phyloP scores from a whole-genome alignment of 176 grass and related monocot species.

The Oryza rufipogon region DNA sequence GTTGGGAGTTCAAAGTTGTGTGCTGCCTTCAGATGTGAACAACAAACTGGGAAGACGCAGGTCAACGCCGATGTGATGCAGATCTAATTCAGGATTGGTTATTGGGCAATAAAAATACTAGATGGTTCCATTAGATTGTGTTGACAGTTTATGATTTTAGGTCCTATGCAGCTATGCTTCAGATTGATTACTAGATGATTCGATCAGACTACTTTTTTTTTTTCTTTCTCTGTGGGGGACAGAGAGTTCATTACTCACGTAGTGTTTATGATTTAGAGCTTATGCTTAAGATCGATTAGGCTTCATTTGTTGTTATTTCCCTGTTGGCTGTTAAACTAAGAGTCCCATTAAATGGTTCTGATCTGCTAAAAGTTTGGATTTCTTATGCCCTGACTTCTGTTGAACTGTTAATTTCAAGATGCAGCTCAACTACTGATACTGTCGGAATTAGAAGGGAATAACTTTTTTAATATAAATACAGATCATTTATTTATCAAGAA shows the following conservation, averaged over 20 bases:
- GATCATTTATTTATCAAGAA: not conserved
- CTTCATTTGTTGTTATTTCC: not conserved
- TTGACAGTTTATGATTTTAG: not conserved
- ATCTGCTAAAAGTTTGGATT: not conserved
- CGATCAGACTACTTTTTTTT: not conserved
- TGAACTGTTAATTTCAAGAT: not conserved
- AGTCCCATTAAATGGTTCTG: not conserved
- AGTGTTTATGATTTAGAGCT: not conserved
- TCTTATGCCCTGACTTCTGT: not conserved
- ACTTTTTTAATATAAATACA: not conserved
- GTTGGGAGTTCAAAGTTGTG: not conserved
- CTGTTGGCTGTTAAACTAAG: not conserved
- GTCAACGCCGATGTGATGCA: slow-evolving; percentile 20
- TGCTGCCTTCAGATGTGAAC: slow-evolving; percentile 20
- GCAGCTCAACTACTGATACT: not conserved
- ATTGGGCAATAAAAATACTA: not conserved
- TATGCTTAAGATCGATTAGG: not conserved
- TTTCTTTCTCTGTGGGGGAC: not conserved
- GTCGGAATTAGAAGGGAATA: not conserved
- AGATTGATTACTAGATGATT: not conserved
- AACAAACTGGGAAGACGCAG: not conserved
- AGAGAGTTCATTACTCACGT: not conserved
- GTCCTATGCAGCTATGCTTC: not conserved
- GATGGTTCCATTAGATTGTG: not conserved
- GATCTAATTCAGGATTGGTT: slow-evolving; percentile 39